A percentile compares a stretch with the other conserved stretches of the same genome.
These are phyloP conservation scores for Botryotinia narcissicola DNA, from an alignment of 2,329 filamentous ascomycete species.

Conservation along the genomic window DNA sequence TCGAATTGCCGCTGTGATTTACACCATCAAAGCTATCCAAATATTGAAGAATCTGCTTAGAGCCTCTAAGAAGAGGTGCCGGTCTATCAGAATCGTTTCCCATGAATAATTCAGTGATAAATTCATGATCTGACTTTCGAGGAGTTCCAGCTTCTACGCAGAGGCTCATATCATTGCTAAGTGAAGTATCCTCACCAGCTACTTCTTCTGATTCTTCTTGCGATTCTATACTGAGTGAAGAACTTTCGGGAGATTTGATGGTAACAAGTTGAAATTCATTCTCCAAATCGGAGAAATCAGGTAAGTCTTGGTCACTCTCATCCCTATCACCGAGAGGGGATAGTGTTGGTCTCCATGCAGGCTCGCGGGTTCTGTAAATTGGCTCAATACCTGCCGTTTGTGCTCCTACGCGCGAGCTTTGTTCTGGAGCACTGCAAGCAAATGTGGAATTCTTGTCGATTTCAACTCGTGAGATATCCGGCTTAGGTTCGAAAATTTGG, in stretches of 20 bases:
- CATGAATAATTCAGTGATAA: conserved; percentile 4
- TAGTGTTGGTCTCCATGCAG: conserved; percentile 5
- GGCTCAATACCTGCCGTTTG: not conserved
- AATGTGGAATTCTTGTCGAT: not conserved
- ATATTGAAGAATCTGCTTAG: conserved; percentile 17
- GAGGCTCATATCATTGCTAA: conserved; percentile 10
- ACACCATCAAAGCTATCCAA: not conserved
- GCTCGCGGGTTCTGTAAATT: conserved; percentile 1
- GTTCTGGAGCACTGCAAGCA: not conserved
- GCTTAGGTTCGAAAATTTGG: not conserved
- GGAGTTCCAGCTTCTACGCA: conserved; percentile 16
- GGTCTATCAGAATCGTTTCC: not conserved
- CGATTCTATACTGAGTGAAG: not conserved
- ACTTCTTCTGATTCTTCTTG: not conserved
- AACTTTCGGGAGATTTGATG: not conserved
- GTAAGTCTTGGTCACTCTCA: conserved; percentile 16
- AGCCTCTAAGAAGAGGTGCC: conserved; percentile 10
- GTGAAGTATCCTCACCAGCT: not conserved
- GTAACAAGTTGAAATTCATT: conserved; percentile 1
- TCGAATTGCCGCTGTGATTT: not conserved
- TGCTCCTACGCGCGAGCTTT: not conserved
- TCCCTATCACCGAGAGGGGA: conserved; percentile 1
- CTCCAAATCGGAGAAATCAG: conserved; percentile 18
- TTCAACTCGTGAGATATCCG: not conserved
- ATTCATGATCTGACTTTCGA: not conserved